These are phyloP conservation scores for Corymbia maculata DNA, from an alignment of 345 rosid species.

Conservation along the genomic window DNA sequence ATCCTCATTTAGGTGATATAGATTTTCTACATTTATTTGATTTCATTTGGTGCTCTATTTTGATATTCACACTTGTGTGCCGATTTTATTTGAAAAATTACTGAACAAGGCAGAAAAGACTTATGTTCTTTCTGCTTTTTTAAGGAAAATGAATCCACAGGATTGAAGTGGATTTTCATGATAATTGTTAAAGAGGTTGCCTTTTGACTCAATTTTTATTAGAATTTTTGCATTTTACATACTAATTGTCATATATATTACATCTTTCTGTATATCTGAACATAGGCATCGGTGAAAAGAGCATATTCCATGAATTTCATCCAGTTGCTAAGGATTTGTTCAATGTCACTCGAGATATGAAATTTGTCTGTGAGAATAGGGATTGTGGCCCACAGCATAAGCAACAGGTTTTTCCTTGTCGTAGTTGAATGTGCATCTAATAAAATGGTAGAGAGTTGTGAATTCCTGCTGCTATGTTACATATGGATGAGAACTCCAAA, in stretches of 20 bases:
- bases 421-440: background rate
- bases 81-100: background rate
- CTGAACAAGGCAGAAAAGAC: conserved; percentile 47
- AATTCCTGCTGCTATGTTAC: background rate
- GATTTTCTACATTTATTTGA: background rate
- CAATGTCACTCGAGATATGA: conserved; percentile 90
- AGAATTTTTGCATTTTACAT: background rate
- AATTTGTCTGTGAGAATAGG: conserved; percentile 74
- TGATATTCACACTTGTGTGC: background rate
- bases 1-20: background rate
- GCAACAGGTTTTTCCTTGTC: background rate
- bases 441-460: background rate
- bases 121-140: conserved; percentile 52
- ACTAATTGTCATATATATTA: background rate
- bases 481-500: background rate
- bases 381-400: conserved; percentile 72
- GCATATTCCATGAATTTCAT: conserved; percentile 89
- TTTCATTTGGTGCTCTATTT: background rate
- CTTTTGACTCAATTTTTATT: background rate
- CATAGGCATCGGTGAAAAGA: conserved; percentile 82
- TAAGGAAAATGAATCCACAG: conserved; percentile 75
- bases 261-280: conserved; percentile 54
- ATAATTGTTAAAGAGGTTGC: conserved; percentile 64
- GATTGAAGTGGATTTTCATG: conserved; percentile 93
- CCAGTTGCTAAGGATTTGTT: conserved; percentile 93